These are phyloP conservation scores for Saccharomycopsis fibuligera DNA, from an alignment of 805 yeast species.

Conservation along the genomic window DNA sequence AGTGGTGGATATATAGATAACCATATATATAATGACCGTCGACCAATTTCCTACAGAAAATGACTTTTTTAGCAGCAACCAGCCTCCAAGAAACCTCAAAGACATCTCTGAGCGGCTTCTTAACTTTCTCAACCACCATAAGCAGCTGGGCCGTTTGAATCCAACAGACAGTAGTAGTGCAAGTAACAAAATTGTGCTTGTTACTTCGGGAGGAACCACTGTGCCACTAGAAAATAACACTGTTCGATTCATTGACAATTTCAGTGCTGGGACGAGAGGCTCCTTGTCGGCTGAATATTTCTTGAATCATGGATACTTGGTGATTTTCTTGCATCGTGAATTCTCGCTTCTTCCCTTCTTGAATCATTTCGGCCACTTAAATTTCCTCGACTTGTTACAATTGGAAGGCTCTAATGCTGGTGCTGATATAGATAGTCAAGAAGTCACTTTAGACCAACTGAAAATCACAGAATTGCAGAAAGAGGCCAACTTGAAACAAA, in stretches of 20 bases:
- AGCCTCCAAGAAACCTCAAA: conserved; percentile 43
- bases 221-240: conserved; percentile 97
- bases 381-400: conserved; percentile 64
- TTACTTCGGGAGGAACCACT: conserved; percentile 96
- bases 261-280: conserved; percentile 97
- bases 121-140: conserved; percentile 42
- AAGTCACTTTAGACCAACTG: not conserved
- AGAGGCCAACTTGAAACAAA: not conserved
- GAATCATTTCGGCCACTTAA: conserved; percentile 80
- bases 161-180: no score
- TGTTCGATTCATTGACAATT: conserved; percentile 93
- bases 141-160: conserved; percentile 42
- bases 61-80: conserved; percentile 14
- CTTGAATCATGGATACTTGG: conserved; percentile 81
- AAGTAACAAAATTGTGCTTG: conserved; percentile 53
- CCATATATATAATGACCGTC: not conserved
- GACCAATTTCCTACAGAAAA: conserved; percentile 1
- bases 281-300: conserved; percentile 93
- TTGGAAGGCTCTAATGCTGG: not conserved
- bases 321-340: conserved; percentile 86
- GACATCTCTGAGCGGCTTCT: conserved; percentile 51
- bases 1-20: no score
- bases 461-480: not conserved
- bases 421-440: no score
- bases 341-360: conserved; percentile 88